Base-by-base conservation (phyloP, 768 basidiomycete species). In the Suillus fuscotomentosus region DNA sequence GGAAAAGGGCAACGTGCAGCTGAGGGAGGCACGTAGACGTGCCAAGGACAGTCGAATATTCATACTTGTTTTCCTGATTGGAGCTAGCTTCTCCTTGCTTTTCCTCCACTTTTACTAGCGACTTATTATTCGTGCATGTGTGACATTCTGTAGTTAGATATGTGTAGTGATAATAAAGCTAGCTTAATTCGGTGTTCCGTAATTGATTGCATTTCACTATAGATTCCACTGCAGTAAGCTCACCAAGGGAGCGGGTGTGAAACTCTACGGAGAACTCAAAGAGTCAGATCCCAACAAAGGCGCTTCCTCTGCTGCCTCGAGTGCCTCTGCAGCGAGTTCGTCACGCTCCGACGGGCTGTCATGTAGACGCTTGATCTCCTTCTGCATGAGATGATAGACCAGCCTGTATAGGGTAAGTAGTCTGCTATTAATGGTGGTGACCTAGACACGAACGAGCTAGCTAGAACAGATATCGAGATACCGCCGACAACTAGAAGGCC, bases 51-150 rank as follows among this genome's bases (percentile, higher is more conserved):
- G 92, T 47, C 83, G 97, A 75, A 79, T 95, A 68, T 99, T 94
- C 79, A 86, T 99, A 68, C 79, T 99, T 47, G 79, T 97, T 24
- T 98, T 99, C 78, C 84, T 99, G 63, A 80, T 99, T 47, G 94
- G 96, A 20, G 95, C 97, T 9, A 94, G 91, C 75, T 76, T 97
- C 68, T 94, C 94, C 56, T 75, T 99, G 67, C 80, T 99, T 53
- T 99, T 98, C 84, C 77, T 99, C 69, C 95, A 99, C 76, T 89
- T 90, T 77, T 98, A 97, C 78, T 93, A 79, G 79, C 68, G n/a
- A 63, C 38, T 36, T 39, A 34, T 67, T 53, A 7, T 65, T 43
- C 41, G 53, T 48, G 45, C 50, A 60, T 48, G 39, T 42, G 59
- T 41, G 41, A 64, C 45, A 57, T 48, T 50, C 27, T 54, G 60